Conservation (phyloP, 169 alveolate species). For the Sarcocystis neurona region DNA sequence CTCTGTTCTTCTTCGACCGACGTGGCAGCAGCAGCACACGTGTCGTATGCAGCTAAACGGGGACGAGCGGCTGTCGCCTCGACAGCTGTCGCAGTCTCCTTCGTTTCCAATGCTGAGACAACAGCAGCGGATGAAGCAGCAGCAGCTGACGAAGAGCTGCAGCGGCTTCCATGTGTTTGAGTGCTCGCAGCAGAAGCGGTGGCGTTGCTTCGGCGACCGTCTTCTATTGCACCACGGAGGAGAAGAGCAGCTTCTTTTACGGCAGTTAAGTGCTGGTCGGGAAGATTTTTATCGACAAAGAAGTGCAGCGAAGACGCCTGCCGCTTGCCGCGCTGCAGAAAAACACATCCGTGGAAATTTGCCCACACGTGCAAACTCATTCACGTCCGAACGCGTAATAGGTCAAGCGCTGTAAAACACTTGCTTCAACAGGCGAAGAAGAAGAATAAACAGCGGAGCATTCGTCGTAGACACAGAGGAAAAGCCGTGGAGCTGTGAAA, state of each 20-base stretch:
- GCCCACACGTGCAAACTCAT: no score
- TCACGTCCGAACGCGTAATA: no score
- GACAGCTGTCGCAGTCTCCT: background rate
- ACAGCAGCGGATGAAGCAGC: background rate
- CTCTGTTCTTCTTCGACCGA: background rate
- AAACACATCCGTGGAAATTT: no score
- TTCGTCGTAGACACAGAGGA: no score
- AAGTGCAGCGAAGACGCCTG: constrained; percentile 17
- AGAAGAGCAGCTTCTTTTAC: background rate
- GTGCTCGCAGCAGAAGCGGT: background rate
- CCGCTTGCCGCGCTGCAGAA: no score
- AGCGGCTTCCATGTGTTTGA: background rate
- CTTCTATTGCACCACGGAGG: no score
- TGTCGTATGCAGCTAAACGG: background rate
- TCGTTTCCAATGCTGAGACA: background rate
- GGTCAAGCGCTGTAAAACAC: no score
- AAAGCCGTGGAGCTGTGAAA: no score
- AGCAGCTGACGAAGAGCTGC: background rate
- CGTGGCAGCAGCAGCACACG: background rate
- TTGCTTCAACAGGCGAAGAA: no score
- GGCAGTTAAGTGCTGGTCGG: background rate
- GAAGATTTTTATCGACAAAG: background rate
- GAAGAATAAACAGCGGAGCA: no score
- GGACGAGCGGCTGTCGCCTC: background rate
- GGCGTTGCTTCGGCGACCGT: background rate